Base-by-base conservation (phyloP, 2,329 filamentous ascomycete genomes). In the Apiospora arundinis region DNA sequence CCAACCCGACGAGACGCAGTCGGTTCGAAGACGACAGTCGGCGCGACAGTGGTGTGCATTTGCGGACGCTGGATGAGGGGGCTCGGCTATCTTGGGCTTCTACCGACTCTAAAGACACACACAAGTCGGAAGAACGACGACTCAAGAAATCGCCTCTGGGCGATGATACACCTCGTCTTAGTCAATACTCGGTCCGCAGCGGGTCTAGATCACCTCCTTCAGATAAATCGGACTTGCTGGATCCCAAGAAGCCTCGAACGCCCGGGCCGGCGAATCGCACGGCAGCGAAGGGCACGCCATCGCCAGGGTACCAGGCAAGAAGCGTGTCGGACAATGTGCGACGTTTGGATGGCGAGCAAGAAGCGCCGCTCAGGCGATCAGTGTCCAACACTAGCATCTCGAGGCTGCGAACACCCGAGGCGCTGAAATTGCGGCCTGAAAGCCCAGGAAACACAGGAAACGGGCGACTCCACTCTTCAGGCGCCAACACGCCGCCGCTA, bases 401-500 rank as follows among this genome's bases (percentile, higher is more conserved):
- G 69, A 83, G 87, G 70, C 79, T 84, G 72, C 82, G 84, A 37
- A 89, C 88, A 66, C 88, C 88, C 4, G 88, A 89, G 79, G 85
- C 86, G 73, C 81, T 85, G 46, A 81, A 81, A 75, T 86, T 87
- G 72, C 87, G 91, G 79, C 89, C 92, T 81, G 88, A 92, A 75
- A 93, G 91, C 70, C 86, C 87, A 84, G 85, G 87, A 84, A 86
- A 81, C 81, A 76, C 87, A 84, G 85, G 87, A 84, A 86, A 81
- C 81, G 76, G 84, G 74, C 91, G 86, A 81, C 85, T 87, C 72
- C 84, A 86, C 74, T 89, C 80, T 73, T 78, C 86, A 78, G 83
- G 80, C 80, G 80, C 85, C 82, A 79, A 82, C 74, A 92, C 91
- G 72, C 92, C 92, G 74, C 91, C 92, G 67, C 89, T 77, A 32